Percentiles rank a stretch among this genome's conserved stretches.
phyloP scores from a whole-genome alignment of 371 early-diverging fungal genomes.

The Choanephora cucurbitarum region DNA sequence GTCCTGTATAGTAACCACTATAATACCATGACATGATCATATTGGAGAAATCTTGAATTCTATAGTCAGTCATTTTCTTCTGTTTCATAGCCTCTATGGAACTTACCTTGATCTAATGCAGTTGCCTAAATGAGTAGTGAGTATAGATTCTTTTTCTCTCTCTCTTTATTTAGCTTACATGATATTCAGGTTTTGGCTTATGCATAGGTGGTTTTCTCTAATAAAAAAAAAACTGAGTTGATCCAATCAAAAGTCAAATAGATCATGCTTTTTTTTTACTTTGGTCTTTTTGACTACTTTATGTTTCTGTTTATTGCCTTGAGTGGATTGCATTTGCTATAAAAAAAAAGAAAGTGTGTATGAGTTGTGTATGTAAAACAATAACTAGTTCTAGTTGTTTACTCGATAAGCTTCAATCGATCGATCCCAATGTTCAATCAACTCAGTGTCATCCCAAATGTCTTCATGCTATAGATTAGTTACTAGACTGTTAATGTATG shows the following conservation, averaged over 20 bases:
- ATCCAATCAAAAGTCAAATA: no score
- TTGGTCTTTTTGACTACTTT: not conserved
- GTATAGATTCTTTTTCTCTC: no score
- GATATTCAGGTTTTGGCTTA: not conserved
- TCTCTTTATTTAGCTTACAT: not conserved
- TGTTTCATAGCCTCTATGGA: not conserved
- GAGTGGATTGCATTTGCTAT: not conserved
- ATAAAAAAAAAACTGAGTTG: not conserved
- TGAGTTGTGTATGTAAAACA: no score
- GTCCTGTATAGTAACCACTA: conserved; percentile 26
- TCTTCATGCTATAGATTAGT: conserved; percentile 15
- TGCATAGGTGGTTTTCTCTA: not conserved
- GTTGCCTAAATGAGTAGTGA: no score
- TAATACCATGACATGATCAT: conserved; percentile 32
- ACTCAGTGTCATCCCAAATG: conserved; percentile 31
- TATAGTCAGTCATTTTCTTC: no score
- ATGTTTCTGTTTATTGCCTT: not conserved
- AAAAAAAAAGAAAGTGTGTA: not conserved
- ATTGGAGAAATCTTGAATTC: conserved; percentile 20
- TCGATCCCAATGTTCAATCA: conserved; percentile 34
- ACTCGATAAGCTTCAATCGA: conserved; percentile 26
- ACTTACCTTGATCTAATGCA: not conserved
- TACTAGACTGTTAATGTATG: no score
- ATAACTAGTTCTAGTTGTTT: not conserved
- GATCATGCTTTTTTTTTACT: no score